These are phyloP conservation scores for Alternaria sp. DNA, from an alignment of 2,329 filamentous ascomycete species.

Conservation along the genomic window DNA sequence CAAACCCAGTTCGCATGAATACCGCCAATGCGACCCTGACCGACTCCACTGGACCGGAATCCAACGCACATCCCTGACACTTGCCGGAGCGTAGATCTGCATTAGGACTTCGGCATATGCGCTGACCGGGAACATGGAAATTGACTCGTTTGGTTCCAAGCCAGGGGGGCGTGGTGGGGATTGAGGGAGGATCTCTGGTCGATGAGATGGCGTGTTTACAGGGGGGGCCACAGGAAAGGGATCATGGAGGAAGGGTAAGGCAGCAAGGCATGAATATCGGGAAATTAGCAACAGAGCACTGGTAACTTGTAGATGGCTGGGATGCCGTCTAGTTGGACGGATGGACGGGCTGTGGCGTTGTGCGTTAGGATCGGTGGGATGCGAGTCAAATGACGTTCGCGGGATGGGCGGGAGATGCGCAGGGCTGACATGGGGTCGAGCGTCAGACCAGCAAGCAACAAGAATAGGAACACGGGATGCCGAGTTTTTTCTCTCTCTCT, in stretches of 20 bases:
- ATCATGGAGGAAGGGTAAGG: background rate
- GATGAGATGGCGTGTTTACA: background rate
- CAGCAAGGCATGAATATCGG: conserved; percentile 1
- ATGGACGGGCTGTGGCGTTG: background rate
- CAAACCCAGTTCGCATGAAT: conserved; percentile 11
- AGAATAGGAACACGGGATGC: background rate
- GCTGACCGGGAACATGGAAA: background rate
- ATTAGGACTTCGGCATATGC: background rate
- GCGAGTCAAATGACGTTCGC: conserved; percentile 3
- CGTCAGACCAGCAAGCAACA: background rate
- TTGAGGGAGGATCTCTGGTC: background rate
- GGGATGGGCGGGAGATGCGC: conserved; percentile 6
- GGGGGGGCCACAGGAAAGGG: background rate
- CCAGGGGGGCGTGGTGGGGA: background rate
- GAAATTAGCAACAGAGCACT: conserved; percentile 1
- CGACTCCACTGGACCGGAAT: background rate
- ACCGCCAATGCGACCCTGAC: conserved; percentile 2
- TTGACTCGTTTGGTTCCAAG: background rate
- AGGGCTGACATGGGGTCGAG: background rate
- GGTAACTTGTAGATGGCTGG: background rate
- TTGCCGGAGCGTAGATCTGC: background rate
- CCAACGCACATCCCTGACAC: background rate
- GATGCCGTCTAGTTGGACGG: background rate
- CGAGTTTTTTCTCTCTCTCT: background rate
- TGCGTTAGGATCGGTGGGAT: background rate